phyloP scores from a whole-genome alignment of 306 rosid species.

The Sechiopsis laciniata region DNA sequence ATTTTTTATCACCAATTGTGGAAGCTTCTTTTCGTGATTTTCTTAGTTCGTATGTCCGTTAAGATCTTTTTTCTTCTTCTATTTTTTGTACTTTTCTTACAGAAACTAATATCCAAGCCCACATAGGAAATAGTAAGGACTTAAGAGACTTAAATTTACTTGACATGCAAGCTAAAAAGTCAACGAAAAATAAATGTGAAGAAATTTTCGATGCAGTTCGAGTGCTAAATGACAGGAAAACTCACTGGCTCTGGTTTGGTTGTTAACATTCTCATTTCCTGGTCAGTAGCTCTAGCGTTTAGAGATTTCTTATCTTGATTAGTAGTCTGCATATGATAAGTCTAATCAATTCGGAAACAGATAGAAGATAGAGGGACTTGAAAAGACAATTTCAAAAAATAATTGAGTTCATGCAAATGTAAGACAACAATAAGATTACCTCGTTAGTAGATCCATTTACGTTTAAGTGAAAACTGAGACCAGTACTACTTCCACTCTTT shows the following conservation, averaged over 20 bases:
- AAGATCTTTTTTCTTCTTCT: not conserved
- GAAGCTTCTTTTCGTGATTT: constrained; percentile 2
- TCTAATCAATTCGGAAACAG: not conserved
- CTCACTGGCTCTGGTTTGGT: constrained; percentile 17
- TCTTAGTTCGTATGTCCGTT: not conserved
- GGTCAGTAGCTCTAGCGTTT: constrained; percentile 10
- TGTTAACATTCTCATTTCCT: constrained; percentile 15
- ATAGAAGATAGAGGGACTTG: not conserved
- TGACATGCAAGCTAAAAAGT: not conserved
- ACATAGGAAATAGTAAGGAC: not conserved
- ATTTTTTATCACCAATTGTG: not conserved
- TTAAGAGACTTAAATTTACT: not conserved
- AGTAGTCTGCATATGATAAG: constrained; percentile 18
- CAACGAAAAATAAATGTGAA: not conserved
- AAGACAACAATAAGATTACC: constrained; percentile 37
- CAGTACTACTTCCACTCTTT: constrained; percentile 32
- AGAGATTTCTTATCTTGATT: constrained; percentile 6
- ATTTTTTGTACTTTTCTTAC: not conserved
- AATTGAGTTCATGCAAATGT: constrained; percentile 9
- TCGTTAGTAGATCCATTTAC: constrained; percentile 34
- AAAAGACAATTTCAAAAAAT: constrained; percentile 11
- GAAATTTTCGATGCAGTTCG: not conserved
- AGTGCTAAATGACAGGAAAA: not conserved
- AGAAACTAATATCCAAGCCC: not conserved
- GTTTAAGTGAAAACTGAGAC: constrained; percentile 39